A percentile compares a stretch with the other conserved stretches of the same genome.
Conservation (phyloP, 208 protist genomes). For the Angomonas deanei region DNA sequence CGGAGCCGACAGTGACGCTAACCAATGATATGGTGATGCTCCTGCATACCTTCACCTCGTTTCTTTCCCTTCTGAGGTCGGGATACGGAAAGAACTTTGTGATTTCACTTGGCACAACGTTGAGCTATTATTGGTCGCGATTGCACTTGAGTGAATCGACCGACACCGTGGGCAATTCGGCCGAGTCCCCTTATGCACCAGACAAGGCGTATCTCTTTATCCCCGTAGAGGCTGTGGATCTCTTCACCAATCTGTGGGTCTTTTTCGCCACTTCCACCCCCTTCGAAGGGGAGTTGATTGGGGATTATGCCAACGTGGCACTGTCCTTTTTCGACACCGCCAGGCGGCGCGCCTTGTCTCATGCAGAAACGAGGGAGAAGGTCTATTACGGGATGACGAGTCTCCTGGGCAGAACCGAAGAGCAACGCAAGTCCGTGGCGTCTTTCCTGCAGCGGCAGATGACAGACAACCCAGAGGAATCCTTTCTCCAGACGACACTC, state of each 20-base stretch:
- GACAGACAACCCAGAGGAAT: background rate
- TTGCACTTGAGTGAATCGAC: background rate
- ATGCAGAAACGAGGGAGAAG: conserved; percentile 8
- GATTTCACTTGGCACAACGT: background rate
- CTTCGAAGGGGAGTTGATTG: background rate
- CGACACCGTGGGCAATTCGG: background rate
- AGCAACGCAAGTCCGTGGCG: conserved; percentile 6
- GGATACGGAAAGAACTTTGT: background rate
- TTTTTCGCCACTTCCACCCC: background rate
- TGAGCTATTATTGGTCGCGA: background rate
- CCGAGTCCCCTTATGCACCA: background rate
- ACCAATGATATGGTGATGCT: background rate
- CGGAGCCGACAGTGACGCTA: too few relatives aligned
- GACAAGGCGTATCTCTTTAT: conserved; percentile 4
- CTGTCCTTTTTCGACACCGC: conserved; percentile 12
- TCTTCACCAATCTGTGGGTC: conserved; percentile 12
- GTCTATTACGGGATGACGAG: conserved; percentile 16
- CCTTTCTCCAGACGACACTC: conserved; percentile 9
- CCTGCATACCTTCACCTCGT: background rate
- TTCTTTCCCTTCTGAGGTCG: background rate
- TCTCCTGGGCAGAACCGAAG: conserved; percentile 7
- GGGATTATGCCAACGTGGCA: conserved; percentile 1
- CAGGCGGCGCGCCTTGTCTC: conserved; percentile 16
- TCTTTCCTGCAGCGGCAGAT: background rate
- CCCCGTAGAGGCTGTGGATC: conserved; percentile 8